Evolutionary conservation across 495 filamentous ascomycete genomes (phyloP), one percentile per base, ranked within the genome.

Genomic region (Jackrogersella minutella): DNA sequence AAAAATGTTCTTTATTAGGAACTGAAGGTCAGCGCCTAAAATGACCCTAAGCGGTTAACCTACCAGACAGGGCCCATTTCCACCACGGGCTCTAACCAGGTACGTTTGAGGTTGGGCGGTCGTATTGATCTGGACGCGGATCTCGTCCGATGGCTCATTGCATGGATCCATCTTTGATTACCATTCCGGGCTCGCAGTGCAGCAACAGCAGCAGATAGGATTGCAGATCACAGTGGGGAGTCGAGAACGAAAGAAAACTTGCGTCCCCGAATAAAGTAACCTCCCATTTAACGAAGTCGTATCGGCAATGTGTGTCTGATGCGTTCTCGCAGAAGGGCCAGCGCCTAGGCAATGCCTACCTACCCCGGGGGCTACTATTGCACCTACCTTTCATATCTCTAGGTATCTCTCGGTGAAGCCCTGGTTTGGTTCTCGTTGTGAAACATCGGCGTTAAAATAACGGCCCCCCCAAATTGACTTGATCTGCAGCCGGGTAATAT

Each of bases 371-470:
- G 37, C 28, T 53, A 21, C 21, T n/a, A 26, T n/a, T 46, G 11
- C n/a, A 13, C n/a, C 37, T 26, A 21, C 54, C 22, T 36, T 33
- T 52, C 43, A n/a, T 44, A n/a, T n/a, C n/a, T n/a, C n/a, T n/a
- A n/a, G n/a, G n/a, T n/a, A n/a, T n/a, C n/a, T 40, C 55, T 64
- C 61, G 66, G 66, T 69, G 56, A 69, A 59, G 17, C 37, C 24
- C 26, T 28, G n/a, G n/a, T 17, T 40, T 21, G 44, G 50, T 26
- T 53, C 13, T 58, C n/a, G 34, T 40, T 51, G 54, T 64, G 55
- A 69, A 56, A 69, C 66, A 30, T 69, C 66, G 66, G 66, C 61
- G 46, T 69, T 62, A 69, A 47, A 69, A 57, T 36, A 60, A 65
- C 31, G 26, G 61, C 56, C 66, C 66, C 66, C 47, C n/a, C n/a